Evolutionary conservation across 202 grass and related monocot species (phyloP).

Genomic region (Setaria italica): DNA sequence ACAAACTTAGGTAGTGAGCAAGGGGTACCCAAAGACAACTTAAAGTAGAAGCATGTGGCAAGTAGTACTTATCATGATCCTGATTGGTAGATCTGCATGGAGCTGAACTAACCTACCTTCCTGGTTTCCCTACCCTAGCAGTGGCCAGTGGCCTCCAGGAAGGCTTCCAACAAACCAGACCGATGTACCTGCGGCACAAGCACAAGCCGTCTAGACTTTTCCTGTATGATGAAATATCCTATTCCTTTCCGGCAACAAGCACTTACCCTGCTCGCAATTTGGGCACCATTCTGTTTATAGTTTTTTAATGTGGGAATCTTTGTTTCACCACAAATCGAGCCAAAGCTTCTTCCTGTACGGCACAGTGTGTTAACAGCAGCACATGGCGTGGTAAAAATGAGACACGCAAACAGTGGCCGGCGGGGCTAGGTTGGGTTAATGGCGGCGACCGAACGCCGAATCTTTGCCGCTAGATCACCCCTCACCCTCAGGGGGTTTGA

Average conservation of each 20-base stretch:
- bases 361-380: not conserved
- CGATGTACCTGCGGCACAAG: not conserved
- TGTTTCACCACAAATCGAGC: not conserved
- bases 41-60: constrained; percentile 43
- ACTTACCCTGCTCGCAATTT: not conserved
- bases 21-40: constrained; percentile 22
- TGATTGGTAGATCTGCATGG: constrained; percentile 26
- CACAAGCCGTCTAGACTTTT: not conserved
- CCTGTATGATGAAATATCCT: not conserved
- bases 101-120: not conserved
- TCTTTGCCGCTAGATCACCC: constrained; percentile 37
- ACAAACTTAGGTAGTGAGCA: constrained; percentile 44
- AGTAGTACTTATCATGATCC: not conserved
- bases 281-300: not conserved
- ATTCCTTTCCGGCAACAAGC: not conserved
- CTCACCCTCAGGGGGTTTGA: not conserved
- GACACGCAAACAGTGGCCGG: not conserved
- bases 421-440: constrained; percentile 26
- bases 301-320: not conserved
- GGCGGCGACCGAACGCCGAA: constrained; percentile 44
- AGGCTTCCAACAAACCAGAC: not conserved
- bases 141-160: constrained; percentile 17
- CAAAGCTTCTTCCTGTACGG: not conserved
- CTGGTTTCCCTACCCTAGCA: not conserved
- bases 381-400: not conserved